These are phyloP conservation scores for Takashimella tepidaria DNA, from an alignment of 1,284 basidiomycete genomes.

Conservation along the genomic window DNA sequence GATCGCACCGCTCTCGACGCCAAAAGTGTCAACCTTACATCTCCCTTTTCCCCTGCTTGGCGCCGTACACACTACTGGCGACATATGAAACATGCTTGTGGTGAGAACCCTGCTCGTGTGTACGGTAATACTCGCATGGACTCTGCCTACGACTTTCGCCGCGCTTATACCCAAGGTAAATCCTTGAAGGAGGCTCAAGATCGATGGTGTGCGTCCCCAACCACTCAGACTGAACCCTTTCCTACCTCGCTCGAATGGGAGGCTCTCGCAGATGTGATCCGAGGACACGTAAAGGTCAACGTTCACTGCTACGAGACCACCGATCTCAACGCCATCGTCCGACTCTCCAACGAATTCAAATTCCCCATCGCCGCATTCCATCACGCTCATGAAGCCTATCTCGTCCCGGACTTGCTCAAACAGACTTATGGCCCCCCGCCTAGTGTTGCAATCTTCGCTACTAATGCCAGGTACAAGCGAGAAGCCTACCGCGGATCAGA, in stretches of 20 bases:
- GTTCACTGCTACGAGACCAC: constrained; percentile 74
- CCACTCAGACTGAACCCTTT: constrained; percentile 52
- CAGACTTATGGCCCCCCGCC: constrained; percentile 62
- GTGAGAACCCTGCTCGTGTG: constrained; percentile 52
- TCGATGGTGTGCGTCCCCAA: constrained; percentile 58
- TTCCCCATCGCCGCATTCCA: constrained; percentile 71
- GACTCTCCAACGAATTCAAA: constrained; percentile 73
- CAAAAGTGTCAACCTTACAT: not conserved
- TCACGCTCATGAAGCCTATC: constrained; percentile 79
- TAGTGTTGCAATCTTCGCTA: constrained; percentile 70
- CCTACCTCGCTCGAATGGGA: constrained; percentile 79
- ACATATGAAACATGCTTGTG: constrained; percentile 49
- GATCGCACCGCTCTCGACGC: constrained; percentile 15
- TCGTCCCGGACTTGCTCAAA: constrained; percentile 73
- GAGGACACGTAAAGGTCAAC: constrained; percentile 62
- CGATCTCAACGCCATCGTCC: constrained; percentile 59
- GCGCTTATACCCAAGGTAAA: constrained; percentile 65
- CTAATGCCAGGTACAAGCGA: constrained; percentile 62
- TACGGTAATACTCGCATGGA: constrained; percentile 55
- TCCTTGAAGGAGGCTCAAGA: constrained; percentile 67
- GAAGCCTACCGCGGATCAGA: constrained; percentile 81
- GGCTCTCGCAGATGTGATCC: constrained; percentile 75
- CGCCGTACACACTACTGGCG: constrained; percentile 38
- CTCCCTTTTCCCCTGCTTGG: constrained; percentile 20
- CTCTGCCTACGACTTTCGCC: constrained; percentile 56